Evolutionary conservation across 164 flowering plant genomes (phyloP).

Genomic region (Paratinospora sagittata): DNA sequence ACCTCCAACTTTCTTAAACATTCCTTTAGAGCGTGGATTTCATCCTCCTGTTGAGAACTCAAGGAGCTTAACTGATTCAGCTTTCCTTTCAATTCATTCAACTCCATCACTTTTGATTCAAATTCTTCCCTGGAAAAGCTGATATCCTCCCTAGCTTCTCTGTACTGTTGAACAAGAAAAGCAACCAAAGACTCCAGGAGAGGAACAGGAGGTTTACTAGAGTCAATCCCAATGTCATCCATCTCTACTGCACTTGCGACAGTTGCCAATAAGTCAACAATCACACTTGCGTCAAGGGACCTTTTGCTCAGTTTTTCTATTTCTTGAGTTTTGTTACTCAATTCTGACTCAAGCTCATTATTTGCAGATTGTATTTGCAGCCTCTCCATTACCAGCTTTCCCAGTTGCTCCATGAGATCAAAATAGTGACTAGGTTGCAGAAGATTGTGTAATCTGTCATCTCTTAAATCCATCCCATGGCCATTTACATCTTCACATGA

Average conservation of each 20-base stretch:
- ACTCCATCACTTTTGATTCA: slow-evolving; percentile 31
- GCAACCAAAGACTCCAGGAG: slow-evolving; percentile 42
- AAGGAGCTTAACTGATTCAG: slow-evolving; percentile 35
- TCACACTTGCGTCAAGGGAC: slow-evolving; percentile 26
- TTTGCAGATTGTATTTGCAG: slow-evolving; percentile 40
- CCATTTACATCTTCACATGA: slow-evolving; percentile 26
- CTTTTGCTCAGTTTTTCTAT: slow-evolving; percentile 40
- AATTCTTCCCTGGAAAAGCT: slow-evolving; percentile 34
- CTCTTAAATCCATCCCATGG: slow-evolving; percentile 17
- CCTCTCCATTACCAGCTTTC: slow-evolving; percentile 37
- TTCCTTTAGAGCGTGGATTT: slow-evolving; percentile 46
- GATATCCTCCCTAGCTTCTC: slow-evolving; percentile 35
- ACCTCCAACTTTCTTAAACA: slow-evolving; percentile 45
- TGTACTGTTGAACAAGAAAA: slow-evolving; percentile 50
- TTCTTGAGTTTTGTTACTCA: slow-evolving; percentile 33
- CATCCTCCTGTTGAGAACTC: slow-evolving; percentile 44
- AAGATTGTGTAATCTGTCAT: slow-evolving; percentile 31
- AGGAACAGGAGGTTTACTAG: slow-evolving; percentile 28
- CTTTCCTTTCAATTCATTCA: slow-evolving; percentile 41
- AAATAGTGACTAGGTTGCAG: slow-evolving; percentile 29
- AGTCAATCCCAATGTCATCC: slow-evolving; percentile 25
- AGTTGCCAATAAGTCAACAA: slow-evolving; percentile 42
- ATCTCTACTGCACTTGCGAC: slow-evolving; percentile 33
- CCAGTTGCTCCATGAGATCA: slow-evolving; percentile 37
- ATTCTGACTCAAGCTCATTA: slow-evolving; percentile 36